phyloP scores from a whole-genome alignment of 306 rosid species.

The Calophaca sinica region DNA sequence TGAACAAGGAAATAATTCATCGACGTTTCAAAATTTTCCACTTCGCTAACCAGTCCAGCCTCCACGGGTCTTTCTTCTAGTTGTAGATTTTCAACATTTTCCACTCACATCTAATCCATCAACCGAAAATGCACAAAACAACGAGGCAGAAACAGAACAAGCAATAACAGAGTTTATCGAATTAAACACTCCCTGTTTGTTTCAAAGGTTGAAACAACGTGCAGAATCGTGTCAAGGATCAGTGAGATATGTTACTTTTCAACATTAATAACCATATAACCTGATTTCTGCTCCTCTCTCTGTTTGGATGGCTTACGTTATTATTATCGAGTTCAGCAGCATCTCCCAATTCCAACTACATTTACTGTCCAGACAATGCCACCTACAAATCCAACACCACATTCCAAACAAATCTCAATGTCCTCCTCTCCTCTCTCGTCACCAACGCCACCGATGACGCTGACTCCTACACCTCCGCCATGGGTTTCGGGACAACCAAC shows the following conservation, averaged over 20 bases:
- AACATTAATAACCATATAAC: not conserved
- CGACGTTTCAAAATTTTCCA: too few relatives aligned
- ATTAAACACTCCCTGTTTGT: too few relatives aligned
- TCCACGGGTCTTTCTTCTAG: too few relatives aligned
- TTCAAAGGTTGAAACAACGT: not conserved
- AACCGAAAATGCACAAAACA: too few relatives aligned
- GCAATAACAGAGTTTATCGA: too few relatives aligned
- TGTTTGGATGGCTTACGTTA: not conserved
- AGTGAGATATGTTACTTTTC: slow-evolving; percentile 1
- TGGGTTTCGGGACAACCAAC: slow-evolving; percentile 19
- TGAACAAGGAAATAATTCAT: too few relatives aligned
- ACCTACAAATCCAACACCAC: slow-evolving; percentile 39
- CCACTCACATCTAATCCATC: too few relatives aligned
- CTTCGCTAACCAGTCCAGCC: too few relatives aligned
- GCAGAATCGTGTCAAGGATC: too few relatives aligned
- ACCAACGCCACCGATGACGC: slow-evolving; percentile 42
- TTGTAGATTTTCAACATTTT: too few relatives aligned
- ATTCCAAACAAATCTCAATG: slow-evolving; percentile 51
- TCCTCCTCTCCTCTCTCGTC: slow-evolving; percentile 52
- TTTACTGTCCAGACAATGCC: slow-evolving; percentile 31
- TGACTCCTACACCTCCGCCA: slow-evolving; percentile 33
- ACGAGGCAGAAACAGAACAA: too few relatives aligned
- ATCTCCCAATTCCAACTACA: not conserved
- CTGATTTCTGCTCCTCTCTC: not conserved
- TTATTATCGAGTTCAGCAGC: not conserved